Evolutionary conservation across 2,329 filamentous ascomycete species (phyloP).

Genomic region (Stachybotrys chartarum): DNA sequence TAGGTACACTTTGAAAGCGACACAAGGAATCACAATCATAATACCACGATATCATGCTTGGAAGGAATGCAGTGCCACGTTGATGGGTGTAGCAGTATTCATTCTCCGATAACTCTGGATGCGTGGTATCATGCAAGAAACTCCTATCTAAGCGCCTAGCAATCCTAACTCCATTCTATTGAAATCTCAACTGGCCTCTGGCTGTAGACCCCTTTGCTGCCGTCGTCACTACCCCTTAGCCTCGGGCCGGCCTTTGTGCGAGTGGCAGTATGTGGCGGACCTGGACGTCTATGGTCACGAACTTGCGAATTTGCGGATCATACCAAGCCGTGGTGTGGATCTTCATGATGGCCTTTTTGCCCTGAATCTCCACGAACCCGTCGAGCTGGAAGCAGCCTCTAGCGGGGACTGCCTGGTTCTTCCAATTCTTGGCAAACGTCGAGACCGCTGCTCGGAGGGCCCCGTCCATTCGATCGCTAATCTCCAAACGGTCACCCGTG

Average conservation of each 20-base stretch:
- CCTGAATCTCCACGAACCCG: conserved; percentile 46
- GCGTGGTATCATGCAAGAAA: background rate
- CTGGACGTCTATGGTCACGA: conserved; percentile 31
- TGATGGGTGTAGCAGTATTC: background rate
- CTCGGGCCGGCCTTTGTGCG: conserved; percentile 27
- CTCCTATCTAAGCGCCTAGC: background rate
- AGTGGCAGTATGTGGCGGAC: conserved; percentile 34
- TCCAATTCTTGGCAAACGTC: conserved; percentile 39
- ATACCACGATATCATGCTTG: too few species aligned
- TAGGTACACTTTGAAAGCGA: too few species aligned
- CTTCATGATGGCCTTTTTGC: conserved; percentile 36
- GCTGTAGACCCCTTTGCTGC: background rate
- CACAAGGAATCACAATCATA: too few species aligned
- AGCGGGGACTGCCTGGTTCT: conserved; percentile 33
- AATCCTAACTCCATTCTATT: background rate
- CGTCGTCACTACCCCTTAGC: conserved; percentile 8
- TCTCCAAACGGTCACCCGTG: conserved; percentile 17
- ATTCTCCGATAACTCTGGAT: background rate
- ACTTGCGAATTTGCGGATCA: conserved; percentile 46
- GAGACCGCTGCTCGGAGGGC: conserved; percentile 24
- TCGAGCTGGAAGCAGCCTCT: conserved; percentile 44
- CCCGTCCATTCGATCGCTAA: conserved; percentile 25
- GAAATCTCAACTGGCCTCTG: background rate
- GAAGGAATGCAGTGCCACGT: background rate
- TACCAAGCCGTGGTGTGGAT: conserved; percentile 48